Base-by-base conservation (phyloP, 2,329 filamentous ascomycete genomes). In the Neofusicoccum sp. region DNA sequence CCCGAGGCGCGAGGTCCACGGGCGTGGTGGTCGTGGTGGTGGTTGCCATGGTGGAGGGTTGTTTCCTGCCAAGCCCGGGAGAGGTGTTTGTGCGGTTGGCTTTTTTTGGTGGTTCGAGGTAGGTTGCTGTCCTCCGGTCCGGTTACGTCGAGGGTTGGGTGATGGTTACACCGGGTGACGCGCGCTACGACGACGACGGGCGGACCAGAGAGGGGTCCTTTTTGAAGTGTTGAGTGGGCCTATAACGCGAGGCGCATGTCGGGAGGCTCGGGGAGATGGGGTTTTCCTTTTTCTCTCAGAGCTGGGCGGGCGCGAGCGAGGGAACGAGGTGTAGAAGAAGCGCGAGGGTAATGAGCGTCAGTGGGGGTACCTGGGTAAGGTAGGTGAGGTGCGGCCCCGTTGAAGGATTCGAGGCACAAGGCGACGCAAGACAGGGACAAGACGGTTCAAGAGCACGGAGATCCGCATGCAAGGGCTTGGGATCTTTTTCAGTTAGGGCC, bases 361-460 rank as follows among this genome's bases (percentile, higher is more conserved):
- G 36, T 43, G 51, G 51, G 49, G 51, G 24, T 28, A 26, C 7
- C 51, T 20, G 36, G 51, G 28, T 43, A 38, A 33, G 38, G 51
- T 33, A 43, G 16, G 36, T 20, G 38, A 33, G 38, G 38, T 40
- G 38, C 14, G 6, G 4, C 38, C 16, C 38, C 11, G 38, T n/a
- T n/a, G 49, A 14, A 53, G 34, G 34, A 41, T 40, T 53, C 49
- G 49, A 53, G 51, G 51, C 38, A 56, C 51, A 56, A 41, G 38
- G 28, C 51, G 51, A 56, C 24, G 31, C 51, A 56, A 56, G 34
- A 43, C 36, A 24, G 51, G 51, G 31, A 51, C 47, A 31, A 51
- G 40, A 43, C n/a, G 5, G n/a, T 7, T 12, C 12, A 16, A 28
- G n/a, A n/a, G 38, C 28, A 38, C 20, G 51, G 24, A 56, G 51